Conservation (phyloP, 805 yeast genomes). For the Candida endomychidarum region DNA sequence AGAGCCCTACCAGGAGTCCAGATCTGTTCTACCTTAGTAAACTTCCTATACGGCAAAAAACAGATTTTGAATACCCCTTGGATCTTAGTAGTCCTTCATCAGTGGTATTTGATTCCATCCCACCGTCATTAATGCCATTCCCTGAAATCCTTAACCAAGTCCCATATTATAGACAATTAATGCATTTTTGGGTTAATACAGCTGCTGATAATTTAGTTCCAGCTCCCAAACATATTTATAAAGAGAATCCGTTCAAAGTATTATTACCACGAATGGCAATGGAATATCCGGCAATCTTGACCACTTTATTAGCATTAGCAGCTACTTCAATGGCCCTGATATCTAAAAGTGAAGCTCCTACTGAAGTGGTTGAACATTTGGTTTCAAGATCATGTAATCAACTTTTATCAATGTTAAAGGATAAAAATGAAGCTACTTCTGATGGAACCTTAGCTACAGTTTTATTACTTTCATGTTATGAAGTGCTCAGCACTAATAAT, state of each 20-base stretch:
- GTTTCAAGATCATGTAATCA: constrained; percentile 58
- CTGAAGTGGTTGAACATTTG: constrained; percentile 50
- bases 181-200: constrained; percentile 61
- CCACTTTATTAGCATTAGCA: constrained; percentile 51
- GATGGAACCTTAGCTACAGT: constrained; percentile 66
- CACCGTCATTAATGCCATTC: constrained; percentile 43
- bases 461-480: constrained; percentile 57
- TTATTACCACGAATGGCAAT: constrained; percentile 69
- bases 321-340: constrained; percentile 31
- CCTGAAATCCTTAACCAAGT: constrained; percentile 62
- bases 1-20: neutral
- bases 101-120: constrained; percentile 19
- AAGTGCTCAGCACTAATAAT: constrained; percentile 44
- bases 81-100: constrained; percentile 4
- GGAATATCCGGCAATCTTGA: constrained; percentile 54
- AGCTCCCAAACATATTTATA: constrained; percentile 54
- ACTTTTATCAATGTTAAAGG: constrained; percentile 48
- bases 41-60: neutral
- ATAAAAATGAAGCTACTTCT: constrained; percentile 54
- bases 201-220: constrained; percentile 67
- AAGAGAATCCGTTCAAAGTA: constrained; percentile 63
- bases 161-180: constrained; percentile 58
- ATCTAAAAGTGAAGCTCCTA: constrained; percentile 29
- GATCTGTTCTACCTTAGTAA: neutral
- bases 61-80: constrained; percentile 12